Conservation (phyloP, 805 yeast genomes). For the Candida xiaguanensis region DNA sequence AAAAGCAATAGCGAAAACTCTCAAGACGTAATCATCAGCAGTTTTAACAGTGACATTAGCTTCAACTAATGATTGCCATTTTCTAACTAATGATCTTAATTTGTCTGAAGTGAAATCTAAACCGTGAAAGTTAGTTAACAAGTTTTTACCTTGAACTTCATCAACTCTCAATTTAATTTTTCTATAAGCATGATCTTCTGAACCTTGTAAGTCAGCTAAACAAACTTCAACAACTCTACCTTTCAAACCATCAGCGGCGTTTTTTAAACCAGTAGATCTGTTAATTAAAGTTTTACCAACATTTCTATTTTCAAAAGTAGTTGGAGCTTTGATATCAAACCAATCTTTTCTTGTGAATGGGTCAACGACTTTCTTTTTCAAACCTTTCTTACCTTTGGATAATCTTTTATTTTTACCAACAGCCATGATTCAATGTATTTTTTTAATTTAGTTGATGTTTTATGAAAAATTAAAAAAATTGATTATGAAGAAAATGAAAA, state of each 20-base stretch:
- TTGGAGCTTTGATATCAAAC: constrained; percentile 98
- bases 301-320: constrained; percentile 96
- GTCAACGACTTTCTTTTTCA: constrained; percentile 98
- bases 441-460: constrained; percentile 5
- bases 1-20: constrained; percentile 97
- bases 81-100: constrained; percentile 95
- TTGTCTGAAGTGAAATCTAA: constrained; percentile 97
- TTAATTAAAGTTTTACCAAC: constrained; percentile 98
- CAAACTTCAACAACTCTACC: constrained; percentile 96
- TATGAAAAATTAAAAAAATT: background rate
- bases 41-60: constrained; percentile 98
- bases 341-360: constrained; percentile 99
- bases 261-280: constrained; percentile 97
- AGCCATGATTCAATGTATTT: constrained; percentile 49
- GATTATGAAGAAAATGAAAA: background rate
- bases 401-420: constrained; percentile 64
- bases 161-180: constrained; percentile 96
- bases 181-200: constrained; percentile 98
- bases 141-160: constrained; percentile 98
- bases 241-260: constrained; percentile 96
- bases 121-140: constrained; percentile 99
- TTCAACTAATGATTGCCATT: constrained; percentile 98
- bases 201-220: constrained; percentile 96
- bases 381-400: constrained; percentile 89
- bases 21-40: constrained; percentile 93